These are phyloP conservation scores for Colletotrichum sp. DNA, from an alignment of 2,329 filamentous ascomycete species.

Conservation along the genomic window DNA sequence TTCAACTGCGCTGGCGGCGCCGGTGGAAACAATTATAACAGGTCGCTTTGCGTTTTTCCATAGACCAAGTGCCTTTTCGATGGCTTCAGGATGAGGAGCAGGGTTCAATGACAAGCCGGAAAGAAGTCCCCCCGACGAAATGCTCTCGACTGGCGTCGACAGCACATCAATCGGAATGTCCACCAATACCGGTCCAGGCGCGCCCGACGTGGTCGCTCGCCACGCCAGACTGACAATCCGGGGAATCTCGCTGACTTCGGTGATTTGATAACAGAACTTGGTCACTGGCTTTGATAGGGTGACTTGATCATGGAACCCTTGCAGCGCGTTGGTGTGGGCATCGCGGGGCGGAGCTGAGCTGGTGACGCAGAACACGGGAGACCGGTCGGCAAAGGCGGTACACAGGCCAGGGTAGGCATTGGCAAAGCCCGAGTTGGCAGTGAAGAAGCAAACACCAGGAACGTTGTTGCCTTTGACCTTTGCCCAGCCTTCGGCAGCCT, in stretches of 20 bases:
- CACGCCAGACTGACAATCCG: slow-evolving; percentile 1
- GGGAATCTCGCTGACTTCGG: background rate
- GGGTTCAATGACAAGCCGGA: background rate
- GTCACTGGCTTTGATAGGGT: background rate
- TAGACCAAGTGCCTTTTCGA: background rate
- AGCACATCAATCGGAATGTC: slow-evolving; percentile 3
- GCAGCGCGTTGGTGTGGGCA: slow-evolving; percentile 1
- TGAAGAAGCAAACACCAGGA: background rate
- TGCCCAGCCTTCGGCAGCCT: slow-evolving; percentile 7
- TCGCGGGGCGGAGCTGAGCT: slow-evolving; percentile 2
- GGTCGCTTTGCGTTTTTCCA: background rate
- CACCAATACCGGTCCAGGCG: background rate
- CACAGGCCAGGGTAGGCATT: background rate
- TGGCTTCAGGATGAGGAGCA: background rate
- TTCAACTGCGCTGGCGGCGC: background rate
- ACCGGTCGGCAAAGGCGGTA: slow-evolving; percentile 1
- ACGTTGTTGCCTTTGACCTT: background rate
- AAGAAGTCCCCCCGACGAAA: background rate
- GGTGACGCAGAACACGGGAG: slow-evolving; percentile 1
- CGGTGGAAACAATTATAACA: background rate
- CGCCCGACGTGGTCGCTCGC: background rate
- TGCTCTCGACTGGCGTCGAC: background rate
- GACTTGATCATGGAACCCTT: slow-evolving; percentile 6
- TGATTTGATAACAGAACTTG: background rate
- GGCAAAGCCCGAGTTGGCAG: slow-evolving; percentile 5